phyloP scores from a whole-genome alignment of 306 rosid genomes.

The Gillenia trifoliata region DNA sequence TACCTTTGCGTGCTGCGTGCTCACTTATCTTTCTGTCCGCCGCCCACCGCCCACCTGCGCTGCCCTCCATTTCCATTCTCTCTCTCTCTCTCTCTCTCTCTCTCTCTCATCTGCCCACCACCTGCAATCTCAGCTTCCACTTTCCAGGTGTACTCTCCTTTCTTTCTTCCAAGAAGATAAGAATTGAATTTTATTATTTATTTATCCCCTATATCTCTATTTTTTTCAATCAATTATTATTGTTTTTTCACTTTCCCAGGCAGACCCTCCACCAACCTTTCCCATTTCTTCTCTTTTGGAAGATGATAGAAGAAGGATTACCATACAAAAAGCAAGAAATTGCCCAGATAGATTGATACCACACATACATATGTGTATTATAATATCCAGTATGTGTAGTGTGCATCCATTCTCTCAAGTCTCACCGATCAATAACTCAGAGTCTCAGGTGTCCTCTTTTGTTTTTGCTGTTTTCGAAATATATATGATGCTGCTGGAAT shows the following conservation, averaged over 20 bases:
- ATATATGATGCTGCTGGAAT: no score
- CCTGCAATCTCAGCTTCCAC: not conserved
- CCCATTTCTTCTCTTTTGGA: not conserved
- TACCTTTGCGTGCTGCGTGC: slow-evolving; percentile 56
- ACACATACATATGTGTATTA: not conserved
- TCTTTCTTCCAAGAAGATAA: not conserved
- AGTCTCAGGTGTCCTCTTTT: no score
- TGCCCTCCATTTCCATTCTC: not conserved
- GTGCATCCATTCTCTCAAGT: no score
- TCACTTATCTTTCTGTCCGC: slow-evolving; percentile 67
- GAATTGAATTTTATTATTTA: not conserved
- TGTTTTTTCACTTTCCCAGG: not conserved
- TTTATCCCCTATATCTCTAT: not conserved
- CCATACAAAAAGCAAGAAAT: not conserved
- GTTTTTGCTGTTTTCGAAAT: no score
- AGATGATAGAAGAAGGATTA: not conserved
- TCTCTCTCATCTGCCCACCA: no score
- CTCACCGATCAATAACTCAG: no score
- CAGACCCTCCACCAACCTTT: not conserved
- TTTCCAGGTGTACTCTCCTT: not conserved
- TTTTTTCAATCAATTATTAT: not conserved
- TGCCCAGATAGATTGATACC: no score
- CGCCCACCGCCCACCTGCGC: not conserved
- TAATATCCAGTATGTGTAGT: no score
- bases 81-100: not conserved